phyloP scores from a whole-genome alignment of 225 moss, liverwort and hornwort genomes.

The Neckera pumila region DNA sequence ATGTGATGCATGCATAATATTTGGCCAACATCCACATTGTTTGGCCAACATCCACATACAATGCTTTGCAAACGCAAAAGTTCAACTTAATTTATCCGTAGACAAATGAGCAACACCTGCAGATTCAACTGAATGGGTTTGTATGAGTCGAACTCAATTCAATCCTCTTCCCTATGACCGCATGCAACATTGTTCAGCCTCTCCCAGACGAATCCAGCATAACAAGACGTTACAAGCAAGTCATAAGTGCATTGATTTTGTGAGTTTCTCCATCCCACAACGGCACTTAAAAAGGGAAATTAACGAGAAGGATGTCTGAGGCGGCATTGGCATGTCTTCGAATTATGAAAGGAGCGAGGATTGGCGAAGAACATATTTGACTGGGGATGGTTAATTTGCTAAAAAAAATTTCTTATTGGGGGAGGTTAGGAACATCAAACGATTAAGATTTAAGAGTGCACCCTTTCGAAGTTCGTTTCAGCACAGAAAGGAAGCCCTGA shows the following conservation, averaged over 20 bases:
- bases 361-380: background rate
- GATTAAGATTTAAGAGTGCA: background rate
- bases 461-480: background rate
- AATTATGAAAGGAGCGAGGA: background rate
- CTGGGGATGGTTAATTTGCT: background rate
- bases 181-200: background rate
- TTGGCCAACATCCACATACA: too few relatives aligned
- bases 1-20: background rate
- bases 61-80: background rate
- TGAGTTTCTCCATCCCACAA: background rate
- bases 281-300: background rate
- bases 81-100: background rate
- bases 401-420: too few relatives aligned
- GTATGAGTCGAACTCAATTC: background rate
- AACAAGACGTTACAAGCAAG: background rate
- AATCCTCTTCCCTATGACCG: background rate
- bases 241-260: background rate
- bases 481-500: background rate
- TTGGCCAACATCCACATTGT: background rate
- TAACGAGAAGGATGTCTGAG: background rate
- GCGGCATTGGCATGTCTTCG: background rate
- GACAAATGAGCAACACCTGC: background rate
- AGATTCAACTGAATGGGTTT: background rate
- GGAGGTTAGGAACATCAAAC: background rate
- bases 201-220: background rate